Base-by-base conservation (phyloP, 202 grass and related monocot species). In the Digitaria exilis region DNA sequence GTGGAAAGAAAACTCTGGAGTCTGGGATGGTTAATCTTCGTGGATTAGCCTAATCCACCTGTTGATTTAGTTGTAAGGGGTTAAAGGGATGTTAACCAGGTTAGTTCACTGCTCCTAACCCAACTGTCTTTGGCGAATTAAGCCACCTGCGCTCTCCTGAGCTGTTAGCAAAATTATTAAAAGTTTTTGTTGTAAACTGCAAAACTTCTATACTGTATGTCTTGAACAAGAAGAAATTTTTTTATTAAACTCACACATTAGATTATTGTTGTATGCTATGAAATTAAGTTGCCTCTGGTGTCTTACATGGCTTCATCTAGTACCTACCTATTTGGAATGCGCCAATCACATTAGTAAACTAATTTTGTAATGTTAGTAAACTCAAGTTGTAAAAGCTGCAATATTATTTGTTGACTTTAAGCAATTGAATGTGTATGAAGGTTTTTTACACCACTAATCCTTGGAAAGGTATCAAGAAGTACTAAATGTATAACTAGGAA, bases 221-320 rank as follows among this genome's bases (percentile, higher is more conserved):
- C 30, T 50, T 63, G 75, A 78, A 61, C 39, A 24, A 44, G 22
- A 54, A n/a, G 19, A 28, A 1, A 18, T 45, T 46, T 43, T 71
- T 71, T 6, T n/a, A 39, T 39, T 39, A 9, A 39, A 39, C 37
- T 44, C 49, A 48, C 39, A 29, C n/a, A 30, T 85, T 13, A 79
- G 5, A 68, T 72, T 69, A 30, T 42, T 50, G 17, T 41, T 64
- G 75, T 83, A 51, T 18, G 49, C 54, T 18, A 72, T 72, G 66
- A 49, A 49, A 29, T 9, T 25, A 49, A 30, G 22, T 22, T 48
- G 15, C 7, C 43, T 4, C 3, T 0, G 17, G 19, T 52, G 43
- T 18, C 43, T 8, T 50, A 49, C 26, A 49, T 57, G 54, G n/a
- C 9, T 24, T 57, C n/a, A 57, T 71, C 13, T 72, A 19, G 37